A percentile compares a stretch with the other conserved stretches of the same genome.
Conservation (phyloP, 1,284 basidiomycete genomes). For the Vanrija pseudolonga region DNA sequence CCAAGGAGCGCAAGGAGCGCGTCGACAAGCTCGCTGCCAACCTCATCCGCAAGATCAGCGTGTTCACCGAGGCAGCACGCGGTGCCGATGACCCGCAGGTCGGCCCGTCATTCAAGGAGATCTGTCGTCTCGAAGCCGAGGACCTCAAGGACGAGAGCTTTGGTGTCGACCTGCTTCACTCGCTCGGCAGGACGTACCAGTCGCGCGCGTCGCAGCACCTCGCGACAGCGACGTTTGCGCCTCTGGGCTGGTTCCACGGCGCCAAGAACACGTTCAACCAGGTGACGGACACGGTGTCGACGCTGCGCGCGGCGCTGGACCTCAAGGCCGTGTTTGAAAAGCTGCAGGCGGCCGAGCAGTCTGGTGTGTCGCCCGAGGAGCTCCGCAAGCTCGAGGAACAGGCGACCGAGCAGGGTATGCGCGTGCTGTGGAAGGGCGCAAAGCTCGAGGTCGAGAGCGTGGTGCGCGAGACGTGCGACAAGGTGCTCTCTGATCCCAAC, state of each 20-base stretch:
- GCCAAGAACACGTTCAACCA: conserved; percentile 91
- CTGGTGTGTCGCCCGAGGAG: conserved; percentile 80
- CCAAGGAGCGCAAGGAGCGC: conserved; percentile 70
- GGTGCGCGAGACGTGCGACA: conserved; percentile 87
- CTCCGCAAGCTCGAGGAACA: conserved; percentile 89
- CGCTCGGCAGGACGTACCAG: conserved; percentile 85
- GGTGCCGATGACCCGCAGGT: conserved; percentile 65
- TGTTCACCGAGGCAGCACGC: conserved; percentile 86
- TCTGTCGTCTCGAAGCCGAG: conserved; percentile 76
- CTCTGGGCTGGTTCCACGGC: conserved; percentile 78
- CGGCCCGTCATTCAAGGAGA: conserved; percentile 54
- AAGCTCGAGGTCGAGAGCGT: conserved; percentile 67
- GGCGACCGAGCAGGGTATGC: conserved; percentile 89
- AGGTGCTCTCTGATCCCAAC: conserved; percentile 59
- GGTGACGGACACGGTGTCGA: conserved; percentile 88
- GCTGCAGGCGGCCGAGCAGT: conserved; percentile 85
- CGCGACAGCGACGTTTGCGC: conserved; percentile 57
- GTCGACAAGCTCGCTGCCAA: conserved; percentile 79
- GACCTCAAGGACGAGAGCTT: conserved; percentile 88
- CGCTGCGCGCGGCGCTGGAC: conserved; percentile 64
- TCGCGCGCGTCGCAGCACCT: conserved; percentile 64
- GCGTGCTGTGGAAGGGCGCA: conserved; percentile 70
- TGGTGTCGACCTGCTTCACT: conserved; percentile 84
- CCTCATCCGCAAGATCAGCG: conserved; percentile 78
- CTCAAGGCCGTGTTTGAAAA: conserved; percentile 94